phyloP scores from a whole-genome alignment of 192 early-diverging fungal genomes.

The Coemansia sp. region DNA sequence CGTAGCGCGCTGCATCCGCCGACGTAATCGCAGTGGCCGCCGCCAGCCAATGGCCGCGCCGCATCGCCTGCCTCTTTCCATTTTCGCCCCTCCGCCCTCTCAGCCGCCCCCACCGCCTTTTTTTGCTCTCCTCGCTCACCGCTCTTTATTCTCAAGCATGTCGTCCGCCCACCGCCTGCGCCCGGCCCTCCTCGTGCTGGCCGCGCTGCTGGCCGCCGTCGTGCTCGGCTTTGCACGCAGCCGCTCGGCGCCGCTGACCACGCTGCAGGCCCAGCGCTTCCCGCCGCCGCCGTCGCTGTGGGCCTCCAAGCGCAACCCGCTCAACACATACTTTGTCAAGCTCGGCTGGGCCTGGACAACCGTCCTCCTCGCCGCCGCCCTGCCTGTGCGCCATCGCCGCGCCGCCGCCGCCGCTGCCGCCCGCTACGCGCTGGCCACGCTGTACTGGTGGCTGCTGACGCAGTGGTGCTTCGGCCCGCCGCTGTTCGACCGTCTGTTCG shows the following conservation, averaged over 20 bases:
- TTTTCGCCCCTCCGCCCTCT: no score
- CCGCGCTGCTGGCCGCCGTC: constrained; percentile 30
- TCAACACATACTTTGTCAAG: constrained; percentile 82
- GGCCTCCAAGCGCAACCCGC: constrained; percentile 67
- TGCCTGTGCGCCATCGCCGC: constrained; percentile 37
- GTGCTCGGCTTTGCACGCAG: constrained; percentile 17
- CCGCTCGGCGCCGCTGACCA: constrained; percentile 1
- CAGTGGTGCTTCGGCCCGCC: constrained; percentile 85
- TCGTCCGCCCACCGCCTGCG: constrained; percentile 10
- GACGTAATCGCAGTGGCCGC: no score
- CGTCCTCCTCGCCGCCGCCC: constrained; percentile 55
- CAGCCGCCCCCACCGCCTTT: no score
- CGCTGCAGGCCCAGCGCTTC: not conserved
- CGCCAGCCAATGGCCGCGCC: no score
- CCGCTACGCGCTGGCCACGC: constrained; percentile 63
- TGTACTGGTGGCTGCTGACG: constrained; percentile 82
- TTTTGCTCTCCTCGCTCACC: not conserved
- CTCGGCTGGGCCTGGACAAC: constrained; percentile 88
- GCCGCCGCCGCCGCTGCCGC: constrained; percentile 12
- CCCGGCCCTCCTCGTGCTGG: constrained; percentile 16
- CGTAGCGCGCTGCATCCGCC: no score
- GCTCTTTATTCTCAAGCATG: not conserved
- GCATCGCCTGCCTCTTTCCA: no score
- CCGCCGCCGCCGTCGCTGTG: constrained; percentile 36
- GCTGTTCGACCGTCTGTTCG: constrained; percentile 75